These are phyloP conservation scores for Macrophomina pseudophaseolina DNA, from an alignment of 2,329 filamentous ascomycete genomes.

Conservation along the genomic window DNA sequence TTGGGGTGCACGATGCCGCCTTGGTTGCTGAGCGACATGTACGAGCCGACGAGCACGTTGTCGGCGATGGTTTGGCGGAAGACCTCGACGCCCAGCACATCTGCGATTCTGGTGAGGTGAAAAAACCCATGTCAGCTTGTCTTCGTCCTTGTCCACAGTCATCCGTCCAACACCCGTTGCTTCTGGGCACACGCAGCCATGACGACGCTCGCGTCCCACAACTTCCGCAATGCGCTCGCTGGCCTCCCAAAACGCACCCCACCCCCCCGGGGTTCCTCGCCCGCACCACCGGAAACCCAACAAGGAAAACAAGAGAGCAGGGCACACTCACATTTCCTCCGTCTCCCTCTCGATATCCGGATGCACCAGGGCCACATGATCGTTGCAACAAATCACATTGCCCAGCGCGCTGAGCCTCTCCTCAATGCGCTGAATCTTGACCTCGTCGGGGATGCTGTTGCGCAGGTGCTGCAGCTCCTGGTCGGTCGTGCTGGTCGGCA, in stretches of 20 bases:
- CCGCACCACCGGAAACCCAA: neutral
- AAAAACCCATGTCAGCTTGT: neutral
- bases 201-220: too few relatives aligned
- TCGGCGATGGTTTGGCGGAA: constrained; percentile 95
- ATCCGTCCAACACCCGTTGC: neutral
- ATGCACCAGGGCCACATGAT: constrained; percentile 95
- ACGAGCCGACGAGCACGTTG: constrained; percentile 93
- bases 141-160: neutral
- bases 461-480: constrained; percentile 97
- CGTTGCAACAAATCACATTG: constrained; percentile 95
- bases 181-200: neutral
- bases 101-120: constrained; percentile 66
- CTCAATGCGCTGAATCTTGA: constrained; percentile 97
- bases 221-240: too few relatives aligned
- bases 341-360: constrained; percentile 97
- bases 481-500: constrained; percentile 94
- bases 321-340: constrained; percentile 74
- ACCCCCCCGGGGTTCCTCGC: too few relatives aligned
- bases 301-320: neutral
- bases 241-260: too few relatives aligned
- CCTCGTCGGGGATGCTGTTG: constrained; percentile 87
- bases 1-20: constrained; percentile 97
- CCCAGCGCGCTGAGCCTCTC: constrained; percentile 93
- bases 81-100: constrained; percentile 87
- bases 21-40: constrained; percentile 96